phyloP scores from a whole-genome alignment of 352 stramenopile species.

The Globisporangium polare region DNA sequence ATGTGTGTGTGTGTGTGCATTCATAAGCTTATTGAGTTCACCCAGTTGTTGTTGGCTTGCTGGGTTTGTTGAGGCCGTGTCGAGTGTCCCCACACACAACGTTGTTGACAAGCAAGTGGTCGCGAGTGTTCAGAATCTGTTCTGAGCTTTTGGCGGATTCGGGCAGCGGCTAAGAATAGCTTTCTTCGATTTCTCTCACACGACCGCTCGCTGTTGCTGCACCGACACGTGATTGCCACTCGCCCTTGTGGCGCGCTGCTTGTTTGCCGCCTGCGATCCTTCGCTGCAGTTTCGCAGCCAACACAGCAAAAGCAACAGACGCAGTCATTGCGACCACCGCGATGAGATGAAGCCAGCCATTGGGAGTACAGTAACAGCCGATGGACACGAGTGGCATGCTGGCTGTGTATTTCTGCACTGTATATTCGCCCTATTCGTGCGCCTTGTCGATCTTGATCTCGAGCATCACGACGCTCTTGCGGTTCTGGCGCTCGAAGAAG shows the following conservation, averaged over 20 bases:
- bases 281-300: background rate
- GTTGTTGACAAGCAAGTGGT: no score
- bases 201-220: background rate
- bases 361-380: no score
- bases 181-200: background rate
- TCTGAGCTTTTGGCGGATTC: background rate
- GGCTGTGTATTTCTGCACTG: no score
- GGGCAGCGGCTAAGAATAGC: background rate
- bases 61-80: no score
- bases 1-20: no score
- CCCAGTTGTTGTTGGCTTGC: background rate
- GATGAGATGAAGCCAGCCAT: no score
- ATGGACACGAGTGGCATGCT: no score
- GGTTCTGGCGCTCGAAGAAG: constrained; percentile 56
- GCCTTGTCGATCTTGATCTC: constrained; percentile 65
- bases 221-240: background rate
- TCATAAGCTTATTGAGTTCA: background rate
- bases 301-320: no score
- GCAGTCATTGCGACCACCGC: no score
- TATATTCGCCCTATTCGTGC: constrained; percentile 17
- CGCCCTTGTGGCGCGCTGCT: background rate
- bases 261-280: background rate
- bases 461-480: constrained; percentile 67
- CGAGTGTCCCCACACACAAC: no score
- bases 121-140: background rate